Evolutionary conservation across 768 basidiomycete genomes (phyloP).

Genomic region (Naganishia friedmannii): DNA sequence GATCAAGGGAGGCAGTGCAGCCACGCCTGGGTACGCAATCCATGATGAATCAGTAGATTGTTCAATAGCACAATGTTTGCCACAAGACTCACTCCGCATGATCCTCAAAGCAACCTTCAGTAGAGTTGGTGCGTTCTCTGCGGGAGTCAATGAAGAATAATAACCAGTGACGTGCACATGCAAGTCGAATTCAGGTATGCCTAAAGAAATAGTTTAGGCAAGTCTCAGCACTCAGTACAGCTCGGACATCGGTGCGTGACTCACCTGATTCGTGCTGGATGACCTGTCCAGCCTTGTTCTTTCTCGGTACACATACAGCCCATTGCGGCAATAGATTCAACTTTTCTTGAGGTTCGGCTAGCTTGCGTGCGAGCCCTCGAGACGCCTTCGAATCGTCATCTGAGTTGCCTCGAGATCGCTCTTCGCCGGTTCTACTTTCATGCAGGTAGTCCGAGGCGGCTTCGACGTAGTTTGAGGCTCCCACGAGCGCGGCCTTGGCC

Average conservation of each 20-base stretch:
- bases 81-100: neutral
- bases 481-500: conserved; percentile 17
- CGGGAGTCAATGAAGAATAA: neutral
- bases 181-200: conserved; percentile 14
- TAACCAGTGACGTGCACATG: conserved; percentile 14
- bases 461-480: conserved; percentile 13
- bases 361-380: conserved; percentile 1
- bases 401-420: conserved; percentile 24
- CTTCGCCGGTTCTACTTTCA: conserved; percentile 10
- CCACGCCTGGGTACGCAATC: neutral
- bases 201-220: neutral
- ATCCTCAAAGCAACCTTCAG: conserved; percentile 11
- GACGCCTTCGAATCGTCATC: conserved; percentile 6
- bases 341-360: conserved; percentile 24
- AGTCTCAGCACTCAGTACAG: neutral
- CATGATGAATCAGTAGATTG: neutral
- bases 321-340: conserved; percentile 31
- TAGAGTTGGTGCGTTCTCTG: conserved; percentile 2
- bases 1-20: conserved; percentile 8
- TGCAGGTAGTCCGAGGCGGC: neutral
- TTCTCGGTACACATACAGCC: conserved; percentile 23
- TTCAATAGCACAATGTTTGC: neutral
- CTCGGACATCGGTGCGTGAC: neutral
- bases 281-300: neutral
- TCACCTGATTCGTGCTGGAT: conserved; percentile 7